phyloP scores from a whole-genome alignment of 1,284 basidiomycete genomes.

The Spongispora temasekensis region DNA sequence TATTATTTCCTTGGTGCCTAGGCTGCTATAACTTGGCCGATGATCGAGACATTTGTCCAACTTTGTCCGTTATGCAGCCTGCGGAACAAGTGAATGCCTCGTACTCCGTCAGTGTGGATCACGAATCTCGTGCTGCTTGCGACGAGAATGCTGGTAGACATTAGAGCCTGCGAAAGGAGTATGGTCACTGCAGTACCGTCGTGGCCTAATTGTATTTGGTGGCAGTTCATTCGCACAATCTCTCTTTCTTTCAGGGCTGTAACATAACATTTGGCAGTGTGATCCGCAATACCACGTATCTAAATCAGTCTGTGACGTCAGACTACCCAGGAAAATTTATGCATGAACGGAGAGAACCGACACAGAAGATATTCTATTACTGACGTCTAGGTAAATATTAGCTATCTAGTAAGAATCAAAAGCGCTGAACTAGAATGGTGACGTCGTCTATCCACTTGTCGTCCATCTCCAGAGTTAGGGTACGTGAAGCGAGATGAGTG shows the following conservation, averaged over 20 bases:
- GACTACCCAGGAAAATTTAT: not conserved
- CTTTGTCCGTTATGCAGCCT: slow-evolving; percentile 63
- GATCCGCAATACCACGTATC: slow-evolving; percentile 13
- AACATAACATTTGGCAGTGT: slow-evolving; percentile 2
- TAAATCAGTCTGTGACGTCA: slow-evolving; percentile 7
- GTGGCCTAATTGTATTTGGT: slow-evolving; percentile 12
- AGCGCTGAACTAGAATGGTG: slow-evolving; percentile 55
- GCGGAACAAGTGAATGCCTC: slow-evolving; percentile 27
- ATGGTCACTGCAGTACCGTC: not conserved
- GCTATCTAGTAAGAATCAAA: slow-evolving; percentile 20
- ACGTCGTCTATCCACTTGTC: slow-evolving; percentile 71
- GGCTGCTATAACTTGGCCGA: slow-evolving; percentile 71
- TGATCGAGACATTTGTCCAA: slow-evolving; percentile 65
- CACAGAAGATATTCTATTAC: too few species aligned
- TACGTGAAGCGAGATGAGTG: slow-evolving; percentile 49
- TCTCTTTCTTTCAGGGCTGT: slow-evolving; percentile 18
- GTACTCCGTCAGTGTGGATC: slow-evolving; percentile 23
- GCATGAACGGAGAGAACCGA: not conserved
- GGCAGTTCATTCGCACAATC: slow-evolving; percentile 12
- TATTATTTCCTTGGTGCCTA: slow-evolving; percentile 25
- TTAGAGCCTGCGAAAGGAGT: slow-evolving; percentile 4
- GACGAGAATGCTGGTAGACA: slow-evolving; percentile 18
- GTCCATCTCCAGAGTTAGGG: slow-evolving; percentile 63
- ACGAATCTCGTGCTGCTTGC: slow-evolving; percentile 5
- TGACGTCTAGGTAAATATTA: slow-evolving; percentile 11